Base-by-base conservation (phyloP, 2,329 filamentous ascomycete species). In the Diaporthe capsici region DNA sequence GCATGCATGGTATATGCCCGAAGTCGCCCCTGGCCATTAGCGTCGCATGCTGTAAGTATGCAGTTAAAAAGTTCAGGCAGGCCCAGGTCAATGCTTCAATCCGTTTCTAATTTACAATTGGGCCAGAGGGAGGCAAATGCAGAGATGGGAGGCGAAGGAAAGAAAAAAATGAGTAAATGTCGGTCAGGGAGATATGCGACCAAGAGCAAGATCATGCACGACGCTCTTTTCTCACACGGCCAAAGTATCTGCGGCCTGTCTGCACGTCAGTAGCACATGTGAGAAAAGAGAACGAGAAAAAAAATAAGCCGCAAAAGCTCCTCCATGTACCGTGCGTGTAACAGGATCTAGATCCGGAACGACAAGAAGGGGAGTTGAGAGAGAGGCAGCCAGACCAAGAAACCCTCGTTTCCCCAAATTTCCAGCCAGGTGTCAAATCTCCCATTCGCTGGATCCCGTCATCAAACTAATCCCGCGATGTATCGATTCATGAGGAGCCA, bases 101-200 rank as follows among this genome's bases (percentile, higher is more conserved):
- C 20, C 31, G 17, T 68, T 28, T 28, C 20, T 28, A n/a, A 39
- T 42, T 28, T 55, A 47, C 22, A 49, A 65, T 39, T 53, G 47
- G 47, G 15, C 13, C 7, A 31, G 31, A 42, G 22, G 47, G 65
- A 55, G 49, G 47, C 65, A 25, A 31, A 31, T 70, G 65, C 49
- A 70, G 49, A 70, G 15, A 13, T 22, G 25, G 37, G 28, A 39
- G 49, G 22, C 31, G 15, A n/a, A 70, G 34, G 31, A 42, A 58
- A 25, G 28, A 31, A 31, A 51, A 17, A 61, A 25, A 25, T 39
- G 31, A 53, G 58, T 44, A 72, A 75, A 75, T 75, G 73, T 75
- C 73, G 73, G 73, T 75, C 73, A 75, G 55, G 51, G 37, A 63
- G 53, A 49, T 39, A 51, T 51, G 17, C 58, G 60, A 55, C 57